Percentiles rank a stretch among this genome's conserved stretches.
These are phyloP conservation scores for Cerioporus squamosus DNA, from an alignment of 1,284 basidiomycete genomes.

Conservation along the genomic window DNA sequence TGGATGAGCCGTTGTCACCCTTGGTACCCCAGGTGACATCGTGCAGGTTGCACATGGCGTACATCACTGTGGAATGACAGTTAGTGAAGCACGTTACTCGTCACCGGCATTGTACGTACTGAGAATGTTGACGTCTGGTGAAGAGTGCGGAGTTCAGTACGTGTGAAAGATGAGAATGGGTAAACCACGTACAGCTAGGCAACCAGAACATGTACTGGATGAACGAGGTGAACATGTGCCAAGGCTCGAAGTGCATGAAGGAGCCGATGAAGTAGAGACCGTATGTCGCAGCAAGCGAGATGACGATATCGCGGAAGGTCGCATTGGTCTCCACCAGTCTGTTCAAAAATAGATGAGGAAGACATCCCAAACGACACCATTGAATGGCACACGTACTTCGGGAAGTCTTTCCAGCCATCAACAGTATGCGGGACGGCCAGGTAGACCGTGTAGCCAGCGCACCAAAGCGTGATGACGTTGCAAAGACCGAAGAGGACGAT, in stretches of 20 bases:
- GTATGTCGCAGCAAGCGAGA: constrained; percentile 84
- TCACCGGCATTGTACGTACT: constrained; percentile 42
- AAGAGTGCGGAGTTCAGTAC: constrained; percentile 4
- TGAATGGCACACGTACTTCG: constrained; percentile 51
- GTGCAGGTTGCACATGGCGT: constrained; percentile 89
- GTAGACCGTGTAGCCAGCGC: constrained; percentile 87
- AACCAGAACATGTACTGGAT: constrained; percentile 82
- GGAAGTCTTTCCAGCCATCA: constrained; percentile 74
- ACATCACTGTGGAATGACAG: constrained; percentile 63
- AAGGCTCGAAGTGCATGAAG: constrained; percentile 87
- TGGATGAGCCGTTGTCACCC: constrained; percentile 84
- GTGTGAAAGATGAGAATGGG: constrained; percentile 13
- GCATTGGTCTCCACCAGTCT: constrained; percentile 67
- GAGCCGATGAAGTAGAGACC: constrained; percentile 88
- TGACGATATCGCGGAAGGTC: constrained; percentile 81
- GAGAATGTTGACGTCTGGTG: constrained; percentile 83
- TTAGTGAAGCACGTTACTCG: background rate
- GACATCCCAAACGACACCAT: background rate
- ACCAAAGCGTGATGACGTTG: constrained; percentile 80
- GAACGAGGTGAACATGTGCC: constrained; percentile 95
- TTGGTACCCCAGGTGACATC: constrained; percentile 94
- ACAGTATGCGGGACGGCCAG: constrained; percentile 78
- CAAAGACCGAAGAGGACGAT: constrained; percentile 78
- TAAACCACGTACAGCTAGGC: constrained; percentile 62
- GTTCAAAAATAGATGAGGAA: too few species aligned